Percentiles rank a stretch among this genome's conserved stretches.
phyloP scores from a whole-genome alignment of 306 rosid genomes.

The Rosa chinensis region DNA sequence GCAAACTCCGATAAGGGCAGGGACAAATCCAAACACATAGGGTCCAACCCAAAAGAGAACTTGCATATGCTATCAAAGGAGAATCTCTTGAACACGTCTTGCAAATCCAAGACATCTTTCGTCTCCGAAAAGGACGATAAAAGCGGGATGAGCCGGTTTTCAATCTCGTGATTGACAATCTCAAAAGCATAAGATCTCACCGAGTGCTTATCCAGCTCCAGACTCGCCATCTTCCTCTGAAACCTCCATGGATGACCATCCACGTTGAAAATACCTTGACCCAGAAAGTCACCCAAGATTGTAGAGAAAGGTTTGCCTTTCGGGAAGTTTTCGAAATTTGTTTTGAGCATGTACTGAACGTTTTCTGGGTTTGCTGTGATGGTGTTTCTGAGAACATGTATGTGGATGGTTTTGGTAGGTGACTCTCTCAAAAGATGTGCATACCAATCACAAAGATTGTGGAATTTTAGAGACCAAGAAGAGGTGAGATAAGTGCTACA shows the following conservation, averaged over 20 bases:
- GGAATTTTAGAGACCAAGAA: slow-evolving; percentile 56
- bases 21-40: slow-evolving; percentile 57
- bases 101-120: slow-evolving; percentile 52
- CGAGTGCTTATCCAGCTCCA: slow-evolving; percentile 51
- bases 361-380: slow-evolving; percentile 74
- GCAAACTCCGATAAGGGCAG: slow-evolving; percentile 67
- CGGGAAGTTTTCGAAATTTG: slow-evolving; percentile 67
- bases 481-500: slow-evolving; percentile 57
- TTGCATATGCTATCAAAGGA: slow-evolving; percentile 65
- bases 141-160: slow-evolving; percentile 58
- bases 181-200: slow-evolving; percentile 59
- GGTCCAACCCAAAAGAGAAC: slow-evolving; percentile 81
- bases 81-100: slow-evolving; percentile 68
- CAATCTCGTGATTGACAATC: slow-evolving; percentile 56
- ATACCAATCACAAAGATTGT: slow-evolving; percentile 78
- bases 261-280: slow-evolving; percentile 81
- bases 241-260: slow-evolving; percentile 75
- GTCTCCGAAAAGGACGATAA: slow-evolving; percentile 21
- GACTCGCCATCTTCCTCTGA: slow-evolving; percentile 62
- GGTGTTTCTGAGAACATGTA: slow-evolving; percentile 62
- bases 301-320: slow-evolving; percentile 67
- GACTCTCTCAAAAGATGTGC: slow-evolving; percentile 58
- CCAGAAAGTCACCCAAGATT: slow-evolving; percentile 72
- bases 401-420: slow-evolving; percentile 64
- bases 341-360: slow-evolving; percentile 75